These are phyloP conservation scores for Chaetomiaceae sp. DNA, from an alignment of 2,329 filamentous ascomycete species.

Conservation along the genomic window DNA sequence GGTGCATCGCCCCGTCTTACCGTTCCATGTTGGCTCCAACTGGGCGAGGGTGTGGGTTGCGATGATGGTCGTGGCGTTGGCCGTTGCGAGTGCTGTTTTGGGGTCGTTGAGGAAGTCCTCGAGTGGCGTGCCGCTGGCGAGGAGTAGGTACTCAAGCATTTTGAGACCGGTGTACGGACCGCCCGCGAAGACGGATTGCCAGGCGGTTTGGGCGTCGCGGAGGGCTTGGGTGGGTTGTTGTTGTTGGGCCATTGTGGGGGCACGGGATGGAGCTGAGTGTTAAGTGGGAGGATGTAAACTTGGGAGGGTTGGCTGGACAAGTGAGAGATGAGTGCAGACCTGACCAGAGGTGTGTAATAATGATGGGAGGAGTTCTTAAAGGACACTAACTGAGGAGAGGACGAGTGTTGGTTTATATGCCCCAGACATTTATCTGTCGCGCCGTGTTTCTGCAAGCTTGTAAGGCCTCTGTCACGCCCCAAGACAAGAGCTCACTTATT, in stretches of 20 bases:
- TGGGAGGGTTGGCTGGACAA: too few relatives aligned
- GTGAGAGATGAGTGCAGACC: too few relatives aligned
- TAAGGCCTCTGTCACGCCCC: too few relatives aligned
- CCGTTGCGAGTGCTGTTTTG: neutral
- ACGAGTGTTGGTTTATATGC: too few relatives aligned
- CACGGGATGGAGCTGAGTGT: too few relatives aligned
- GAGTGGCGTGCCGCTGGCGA: neutral
- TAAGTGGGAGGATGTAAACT: too few relatives aligned
- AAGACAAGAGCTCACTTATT: too few relatives aligned
- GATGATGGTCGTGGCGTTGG: neutral
- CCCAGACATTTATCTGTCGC: too few relatives aligned
- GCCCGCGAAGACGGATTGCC: neutral
- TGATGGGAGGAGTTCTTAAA: too few relatives aligned
- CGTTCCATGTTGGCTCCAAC: neutral
- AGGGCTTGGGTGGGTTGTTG: neutral
- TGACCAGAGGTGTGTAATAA: too few relatives aligned
- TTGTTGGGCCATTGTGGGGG: neutral
- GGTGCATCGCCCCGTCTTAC: constrained; percentile 3
- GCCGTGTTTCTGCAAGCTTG: too few relatives aligned
- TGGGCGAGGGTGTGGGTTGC: neutral
- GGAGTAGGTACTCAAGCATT: neutral
- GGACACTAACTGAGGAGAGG: too few relatives aligned
- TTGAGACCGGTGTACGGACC: neutral
- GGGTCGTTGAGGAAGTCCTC: neutral
- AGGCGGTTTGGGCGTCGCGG: neutral